phyloP scores from a whole-genome alignment of 2,329 filamentous ascomycete genomes.

The Penicillium sp. region DNA sequence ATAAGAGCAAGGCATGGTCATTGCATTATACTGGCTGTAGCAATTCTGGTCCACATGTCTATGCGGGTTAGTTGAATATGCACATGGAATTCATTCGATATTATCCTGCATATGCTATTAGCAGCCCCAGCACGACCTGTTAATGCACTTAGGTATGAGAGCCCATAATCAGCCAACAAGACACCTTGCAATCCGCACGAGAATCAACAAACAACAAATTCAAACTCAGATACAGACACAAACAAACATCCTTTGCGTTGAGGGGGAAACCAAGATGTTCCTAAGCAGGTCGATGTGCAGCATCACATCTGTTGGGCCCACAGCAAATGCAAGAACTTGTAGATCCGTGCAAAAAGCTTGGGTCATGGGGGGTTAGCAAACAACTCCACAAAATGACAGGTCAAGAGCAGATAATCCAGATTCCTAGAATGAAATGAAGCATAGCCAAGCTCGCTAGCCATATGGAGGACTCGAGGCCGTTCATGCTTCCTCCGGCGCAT shows the following conservation, averaged over 20 bases:
- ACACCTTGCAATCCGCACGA: no score
- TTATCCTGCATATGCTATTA: background rate
- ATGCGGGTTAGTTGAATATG: background rate
- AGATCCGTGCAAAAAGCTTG: slow-evolving; percentile 14
- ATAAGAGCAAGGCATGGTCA: slow-evolving; percentile 1
- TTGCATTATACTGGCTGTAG: slow-evolving; percentile 3
- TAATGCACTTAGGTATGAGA: background rate
- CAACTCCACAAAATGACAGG: slow-evolving; percentile 18
- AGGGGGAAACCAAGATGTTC: slow-evolving; percentile 14
- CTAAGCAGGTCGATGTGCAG: slow-evolving; percentile 9
- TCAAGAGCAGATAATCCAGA: slow-evolving; percentile 7
- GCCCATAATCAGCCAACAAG: background rate
- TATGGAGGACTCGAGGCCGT: background rate
- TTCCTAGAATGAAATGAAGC: background rate
- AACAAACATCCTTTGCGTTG: slow-evolving; percentile 11
- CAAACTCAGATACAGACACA: background rate
- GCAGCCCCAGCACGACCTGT: background rate
- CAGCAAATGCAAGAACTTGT: slow-evolving; percentile 13
- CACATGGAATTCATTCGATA: background rate
- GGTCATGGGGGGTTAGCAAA: slow-evolving; percentile 12
- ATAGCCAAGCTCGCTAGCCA: background rate
- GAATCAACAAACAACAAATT: background rate
- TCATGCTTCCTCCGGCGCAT: background rate
- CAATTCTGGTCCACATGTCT: background rate
- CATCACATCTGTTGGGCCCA: slow-evolving; percentile 12